These are phyloP conservation scores for Pseudonitzschia pungens DNA, from an alignment of 108 stramenopile species.

Conservation along the genomic window DNA sequence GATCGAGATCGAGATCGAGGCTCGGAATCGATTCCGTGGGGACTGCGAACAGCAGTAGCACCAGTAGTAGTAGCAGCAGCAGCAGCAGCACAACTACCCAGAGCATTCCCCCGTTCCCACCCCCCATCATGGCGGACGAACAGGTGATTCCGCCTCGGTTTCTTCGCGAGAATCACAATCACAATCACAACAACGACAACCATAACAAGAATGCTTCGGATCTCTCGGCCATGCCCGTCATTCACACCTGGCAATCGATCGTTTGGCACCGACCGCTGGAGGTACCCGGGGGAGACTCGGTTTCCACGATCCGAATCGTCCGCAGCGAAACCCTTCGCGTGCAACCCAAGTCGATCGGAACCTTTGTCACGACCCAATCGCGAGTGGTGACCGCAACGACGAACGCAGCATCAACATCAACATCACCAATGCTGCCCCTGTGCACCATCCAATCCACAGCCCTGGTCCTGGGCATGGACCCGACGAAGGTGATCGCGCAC, in stretches of 20 bases:
- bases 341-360: constrained; percentile 67
- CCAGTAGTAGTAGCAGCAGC: background rate
- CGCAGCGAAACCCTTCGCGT: constrained; percentile 32
- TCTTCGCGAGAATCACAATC: constrained; percentile 15
- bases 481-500: constrained; percentile 38
- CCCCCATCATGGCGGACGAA: constrained; percentile 44
- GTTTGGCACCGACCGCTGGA: constrained; percentile 34
- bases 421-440: constrained; percentile 13
- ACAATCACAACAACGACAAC: constrained; percentile 9
- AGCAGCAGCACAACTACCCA: background rate
- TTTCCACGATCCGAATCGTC: background rate
- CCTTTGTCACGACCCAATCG: constrained; percentile 70
- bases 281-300: constrained; percentile 9
- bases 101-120: constrained; percentile 71
- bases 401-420: constrained; percentile 5
- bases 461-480: constrained; percentile 53
- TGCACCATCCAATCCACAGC: constrained; percentile 66
- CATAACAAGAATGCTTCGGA: no score
- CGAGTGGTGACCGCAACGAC: background rate
- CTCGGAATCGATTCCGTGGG: no score
- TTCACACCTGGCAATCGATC: constrained; percentile 75
- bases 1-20: background rate
- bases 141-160: constrained; percentile 37
- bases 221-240: constrained; percentile 42
- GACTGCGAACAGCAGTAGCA: no score